phyloP scores from a whole-genome alignment of 768 basidiomycete genomes.

The Mycena kentingensis region DNA sequence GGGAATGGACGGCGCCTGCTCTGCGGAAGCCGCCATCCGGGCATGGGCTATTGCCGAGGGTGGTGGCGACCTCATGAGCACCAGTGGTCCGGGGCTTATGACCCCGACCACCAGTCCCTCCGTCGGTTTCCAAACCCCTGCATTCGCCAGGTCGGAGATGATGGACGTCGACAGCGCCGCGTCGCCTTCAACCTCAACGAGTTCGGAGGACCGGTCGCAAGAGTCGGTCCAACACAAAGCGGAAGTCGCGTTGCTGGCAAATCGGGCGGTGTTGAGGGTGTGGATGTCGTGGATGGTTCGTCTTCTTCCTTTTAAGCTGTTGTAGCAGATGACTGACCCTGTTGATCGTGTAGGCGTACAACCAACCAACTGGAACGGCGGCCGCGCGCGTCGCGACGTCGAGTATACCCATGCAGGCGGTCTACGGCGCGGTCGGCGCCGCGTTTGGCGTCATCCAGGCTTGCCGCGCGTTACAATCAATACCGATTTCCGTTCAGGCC shows the following conservation, averaged over 20 bases:
- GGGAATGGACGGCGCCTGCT: conserved; percentile 9
- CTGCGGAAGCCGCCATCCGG: conserved; percentile 8
- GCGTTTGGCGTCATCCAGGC: conserved; percentile 66
- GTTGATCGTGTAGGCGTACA: not conserved
- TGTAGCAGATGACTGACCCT: not conserved
- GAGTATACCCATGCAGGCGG: conserved; percentile 50
- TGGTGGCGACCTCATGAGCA: not conserved
- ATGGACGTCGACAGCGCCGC: not conserved
- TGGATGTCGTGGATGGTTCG: conserved; percentile 21
- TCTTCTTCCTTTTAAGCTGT: conserved; percentile 19
- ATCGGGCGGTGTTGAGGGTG: conserved; percentile 12
- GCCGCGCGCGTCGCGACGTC: conserved; percentile 12
- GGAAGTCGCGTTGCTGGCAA: conserved; percentile 11
- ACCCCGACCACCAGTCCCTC: not conserved
- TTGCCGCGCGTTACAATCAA: conserved; percentile 40
- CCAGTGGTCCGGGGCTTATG: not conserved
- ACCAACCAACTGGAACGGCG: not conserved
- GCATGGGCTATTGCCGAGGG: conserved; percentile 6
- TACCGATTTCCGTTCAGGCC: conserved; percentile 24
- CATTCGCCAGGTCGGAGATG: not conserved
- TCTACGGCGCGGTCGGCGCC: conserved; percentile 60
- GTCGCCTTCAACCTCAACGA: not conserved
- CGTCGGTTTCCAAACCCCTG: not conserved
- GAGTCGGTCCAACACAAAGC: not conserved
- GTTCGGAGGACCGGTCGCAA: not conserved